Base-by-base conservation (phyloP, 2,329 filamentous ascomycete genomes). In the Nemania sp. region DNA sequence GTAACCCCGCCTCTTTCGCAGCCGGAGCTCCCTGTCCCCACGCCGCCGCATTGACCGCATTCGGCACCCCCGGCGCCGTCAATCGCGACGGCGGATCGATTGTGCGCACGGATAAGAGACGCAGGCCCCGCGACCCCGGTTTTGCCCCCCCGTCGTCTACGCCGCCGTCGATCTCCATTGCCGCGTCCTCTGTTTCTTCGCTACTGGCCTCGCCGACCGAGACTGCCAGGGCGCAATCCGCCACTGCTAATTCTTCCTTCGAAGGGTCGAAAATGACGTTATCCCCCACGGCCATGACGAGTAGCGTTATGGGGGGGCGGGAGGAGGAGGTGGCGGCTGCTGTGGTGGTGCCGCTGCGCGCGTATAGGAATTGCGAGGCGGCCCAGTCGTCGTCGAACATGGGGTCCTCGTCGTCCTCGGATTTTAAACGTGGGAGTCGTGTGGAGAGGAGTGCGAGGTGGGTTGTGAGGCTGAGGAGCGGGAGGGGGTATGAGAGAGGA, bases 301-400 rank as follows among this genome's bases (percentile, higher is more conserved):
- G 90, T 22, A 99, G 87, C 3, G 95, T 98, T 64, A 99, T 88
- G 0, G 96, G 94, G 4, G 96, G 96, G 56, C 90, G 88, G 11
- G 83, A 78, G 0, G 74, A 70, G 3, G 67, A 47, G 38, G 68
- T 22, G 2, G 64, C 3, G 1, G 69, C 41, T 41, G 32, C 3
- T 11, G 61, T 15, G 6, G 32, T 62, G 56, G 73, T 75, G 60
- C 66, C 74, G 18, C 53, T 77, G 67, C 85, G 86, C 1, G 90
- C 87, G 82, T 97, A 99, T 32, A 99, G 83, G 65, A 89, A 90
- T 20, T 89, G 86, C 0, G 94, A 90, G 18, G 92, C 92, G 71
- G 92, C 93, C 96, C 96, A 99, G 82, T 99, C 96, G 81, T 99
- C 96, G 82, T 98, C 92, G 81, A 99, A 99, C 78, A 98, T 90